A percentile compares a stretch with the other conserved stretches of the same genome.
Evolutionary conservation across 1,139 yeast species (phyloP).

Genomic region (Scheffersomyces lignicola): DNA sequence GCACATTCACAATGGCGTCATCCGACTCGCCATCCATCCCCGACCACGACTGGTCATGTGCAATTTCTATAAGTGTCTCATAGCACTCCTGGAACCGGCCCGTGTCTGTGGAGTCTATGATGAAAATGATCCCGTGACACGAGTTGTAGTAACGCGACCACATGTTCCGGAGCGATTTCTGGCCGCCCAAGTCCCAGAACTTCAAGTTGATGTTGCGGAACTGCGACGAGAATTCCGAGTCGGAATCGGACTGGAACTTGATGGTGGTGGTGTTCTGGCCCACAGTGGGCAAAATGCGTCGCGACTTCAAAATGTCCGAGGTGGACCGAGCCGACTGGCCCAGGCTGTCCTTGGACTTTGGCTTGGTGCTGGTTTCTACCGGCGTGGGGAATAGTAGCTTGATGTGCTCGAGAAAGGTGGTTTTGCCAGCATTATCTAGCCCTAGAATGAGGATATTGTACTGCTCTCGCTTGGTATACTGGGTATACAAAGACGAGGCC

Average conservation of each 20-base stretch:
- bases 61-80: slow-evolving; percentile 51
- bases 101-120: slow-evolving; percentile 88
- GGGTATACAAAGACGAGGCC: slow-evolving; percentile 48
- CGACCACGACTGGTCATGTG: slow-evolving; percentile 44
- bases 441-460: slow-evolving; percentile 76
- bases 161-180: slow-evolving; percentile 72
- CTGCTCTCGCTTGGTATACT: slow-evolving; percentile 49
- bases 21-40: slow-evolving; percentile 49
- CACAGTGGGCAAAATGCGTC: slow-evolving; percentile 47
- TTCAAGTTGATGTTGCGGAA: slow-evolving; percentile 61
- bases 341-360: slow-evolving; percentile 10
- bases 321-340: slow-evolving; percentile 17
- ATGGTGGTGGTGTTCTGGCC: slow-evolving; percentile 64
- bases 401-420: slow-evolving; percentile 52
- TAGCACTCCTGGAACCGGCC: slow-evolving; percentile 82
- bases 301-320: slow-evolving; percentile 34
- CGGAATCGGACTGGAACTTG: slow-evolving; percentile 31
- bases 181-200: slow-evolving; percentile 98
- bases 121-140: slow-evolving; percentile 89
- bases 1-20: slow-evolving; percentile 57
- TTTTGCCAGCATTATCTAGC: slow-evolving; percentile 94
- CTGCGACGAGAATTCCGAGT: slow-evolving; percentile 26
- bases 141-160: slow-evolving; percentile 86
- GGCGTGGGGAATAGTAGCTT: slow-evolving; percentile 40
- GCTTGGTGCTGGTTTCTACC: slow-evolving; percentile 19